Evolutionary conservation across 1,284 basidiomycete genomes (phyloP), one percentile per base, ranked within the genome.

Genomic region (Ustilago curta): DNA sequence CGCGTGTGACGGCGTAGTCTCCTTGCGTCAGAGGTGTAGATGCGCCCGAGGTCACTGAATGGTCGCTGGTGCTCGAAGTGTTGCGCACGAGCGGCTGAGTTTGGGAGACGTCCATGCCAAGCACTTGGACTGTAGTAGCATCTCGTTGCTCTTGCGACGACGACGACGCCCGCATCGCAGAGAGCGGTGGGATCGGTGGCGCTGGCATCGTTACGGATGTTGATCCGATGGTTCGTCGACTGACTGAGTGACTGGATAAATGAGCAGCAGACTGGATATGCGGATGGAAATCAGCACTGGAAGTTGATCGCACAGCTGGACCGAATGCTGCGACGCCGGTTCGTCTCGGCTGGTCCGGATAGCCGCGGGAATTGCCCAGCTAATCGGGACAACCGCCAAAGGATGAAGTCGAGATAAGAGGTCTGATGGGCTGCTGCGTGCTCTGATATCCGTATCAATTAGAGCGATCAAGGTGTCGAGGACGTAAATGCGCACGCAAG

Each of bases 1-100:
- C 50, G 37, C 67, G 67, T 23, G 57, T 47, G 11, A 57, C 48
- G 8, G 59, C 53, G 31, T 70, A 66, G 42, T 70, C 67, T n/a
- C 66, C 62, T 12, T 66, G 57, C 19, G 53, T 58, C 40, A 60
- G 59, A 5, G 72, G 67, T 32, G 67, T 67, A 2, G 69, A 71
- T 27, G 64, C 35, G 43, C 58, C 58, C 6, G 69, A 71, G 4
- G 64, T 31, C 11, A 62, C 11, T 0, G 68, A 69, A 16, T 19
- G 12, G 23, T 63, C 60, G 51, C 69, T 68, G 7, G 42, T 49
- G 29, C 50, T 50, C 8, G 67, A 75, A n/a, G 51, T n/a, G 12
- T 70, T 63, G 7, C 67, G 66, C 40, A 52, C 59, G 25, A 66
- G 56, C 7, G 71, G 40, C 16, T 66, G 71, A 12, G 67, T 49